These are phyloP conservation scores for Fusarium stilboides DNA, from an alignment of 2,329 filamentous ascomycete species.

Conservation along the genomic window DNA sequence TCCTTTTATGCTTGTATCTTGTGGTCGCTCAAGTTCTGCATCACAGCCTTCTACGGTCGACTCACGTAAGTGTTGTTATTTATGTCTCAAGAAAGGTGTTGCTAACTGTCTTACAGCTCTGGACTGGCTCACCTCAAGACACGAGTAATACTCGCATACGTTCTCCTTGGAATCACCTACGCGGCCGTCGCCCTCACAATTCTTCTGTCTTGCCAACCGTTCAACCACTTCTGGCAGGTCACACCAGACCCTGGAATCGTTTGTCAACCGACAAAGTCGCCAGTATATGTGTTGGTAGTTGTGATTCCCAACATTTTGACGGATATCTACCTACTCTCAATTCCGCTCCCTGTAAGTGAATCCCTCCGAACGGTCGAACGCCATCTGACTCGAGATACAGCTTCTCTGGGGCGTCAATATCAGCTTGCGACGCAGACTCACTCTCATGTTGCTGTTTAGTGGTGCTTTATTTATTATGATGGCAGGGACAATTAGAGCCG, in stretches of 20 bases:
- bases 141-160: constrained; percentile 35
- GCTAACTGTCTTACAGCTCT: constrained; percentile 23
- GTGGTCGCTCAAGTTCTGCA: constrained; percentile 52
- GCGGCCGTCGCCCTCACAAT: constrained; percentile 31
- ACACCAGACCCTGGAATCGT: constrained; percentile 53
- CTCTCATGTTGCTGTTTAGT: constrained; percentile 42
- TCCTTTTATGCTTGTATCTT: constrained; percentile 53
- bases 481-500: constrained; percentile 42
- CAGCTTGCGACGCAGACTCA: constrained; percentile 41
- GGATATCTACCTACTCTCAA: constrained; percentile 39
- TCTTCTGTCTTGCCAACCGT: constrained; percentile 51
- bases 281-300: constrained; percentile 39
- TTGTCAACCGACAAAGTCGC: constrained; percentile 43
- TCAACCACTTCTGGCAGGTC: constrained; percentile 66
- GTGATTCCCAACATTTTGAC: constrained; percentile 44
- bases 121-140: constrained; percentile 33
- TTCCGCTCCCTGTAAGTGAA: constrained; percentile 35
- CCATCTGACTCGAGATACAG: constrained; percentile 4
- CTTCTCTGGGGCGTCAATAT: constrained; percentile 46
- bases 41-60: constrained; percentile 50
- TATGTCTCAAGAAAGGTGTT: not conserved
- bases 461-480: constrained; percentile 46
- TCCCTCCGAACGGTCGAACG: accelerated
- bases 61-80: constrained; percentile 47
- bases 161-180: constrained; percentile 38